phyloP scores from a whole-genome alignment of 2,329 filamentous ascomycete genomes.

The Aureobasidium sp. region DNA sequence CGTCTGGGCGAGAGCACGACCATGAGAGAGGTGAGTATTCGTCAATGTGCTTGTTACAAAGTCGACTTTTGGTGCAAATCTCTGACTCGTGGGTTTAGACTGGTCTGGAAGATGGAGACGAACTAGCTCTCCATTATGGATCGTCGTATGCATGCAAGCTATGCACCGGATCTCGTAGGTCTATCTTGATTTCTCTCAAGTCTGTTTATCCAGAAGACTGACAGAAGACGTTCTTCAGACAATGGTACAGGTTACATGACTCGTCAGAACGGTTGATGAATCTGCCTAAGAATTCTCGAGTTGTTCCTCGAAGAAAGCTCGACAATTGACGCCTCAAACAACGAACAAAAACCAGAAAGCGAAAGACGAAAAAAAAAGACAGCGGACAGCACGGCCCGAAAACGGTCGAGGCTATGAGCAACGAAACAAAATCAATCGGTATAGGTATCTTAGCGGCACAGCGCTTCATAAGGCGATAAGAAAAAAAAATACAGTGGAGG shows the following conservation, averaged over 20 bases:
- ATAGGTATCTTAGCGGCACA: no score
- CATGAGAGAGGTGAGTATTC: slow-evolving; percentile 3
- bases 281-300: neutral
- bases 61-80: neutral
- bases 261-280: slow-evolving; percentile 4
- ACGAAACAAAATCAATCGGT: neutral
- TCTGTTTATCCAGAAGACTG: neutral
- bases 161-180: slow-evolving; percentile 6
- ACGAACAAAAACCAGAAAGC: no score
- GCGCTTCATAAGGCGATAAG: no score
- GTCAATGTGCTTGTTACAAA: neutral
- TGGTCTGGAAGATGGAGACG: slow-evolving; percentile 11
- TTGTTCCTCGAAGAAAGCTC: no score
- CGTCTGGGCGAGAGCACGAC: slow-evolving; percentile 7
- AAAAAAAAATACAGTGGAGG: no score
- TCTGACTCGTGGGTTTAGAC: neutral
- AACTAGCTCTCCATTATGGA: slow-evolving; percentile 6
- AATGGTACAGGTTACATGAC: slow-evolving; percentile 13
- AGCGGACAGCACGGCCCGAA: neutral
- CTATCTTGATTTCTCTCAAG: neutral
- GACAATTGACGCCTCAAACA: no score
- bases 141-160: neutral
- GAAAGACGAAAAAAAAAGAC: neutral
- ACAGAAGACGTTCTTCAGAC: neutral
- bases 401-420: neutral